phyloP scores from a whole-genome alignment of 495 filamentous ascomycete genomes.

The Tuber magnatum region DNA sequence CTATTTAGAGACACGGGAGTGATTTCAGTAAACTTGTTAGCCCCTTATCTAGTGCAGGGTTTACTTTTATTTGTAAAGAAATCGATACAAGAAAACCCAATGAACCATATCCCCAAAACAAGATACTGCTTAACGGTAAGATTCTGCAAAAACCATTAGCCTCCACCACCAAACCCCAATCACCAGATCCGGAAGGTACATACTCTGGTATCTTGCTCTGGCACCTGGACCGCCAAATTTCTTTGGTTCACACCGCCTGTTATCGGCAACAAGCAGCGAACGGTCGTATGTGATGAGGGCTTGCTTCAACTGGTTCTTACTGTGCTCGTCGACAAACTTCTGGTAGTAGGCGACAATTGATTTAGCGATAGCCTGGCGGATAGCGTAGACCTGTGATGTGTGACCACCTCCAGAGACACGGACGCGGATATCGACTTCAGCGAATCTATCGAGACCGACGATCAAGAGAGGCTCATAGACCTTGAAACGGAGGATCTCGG shows the following conservation, averaged over 20 bases:
- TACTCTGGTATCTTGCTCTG: constrained; percentile 92
- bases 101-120: constrained; percentile 7
- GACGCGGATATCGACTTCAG: constrained; percentile 92
- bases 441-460: constrained; percentile 93
- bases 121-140: constrained; percentile 52
- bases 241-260: constrained; percentile 89
- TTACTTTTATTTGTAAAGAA: not conserved
- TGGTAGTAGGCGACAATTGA: constrained; percentile 99
- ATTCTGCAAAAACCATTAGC: constrained; percentile 42
- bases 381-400: constrained; percentile 95
- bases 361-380: constrained; percentile 98
- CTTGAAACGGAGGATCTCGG: constrained; percentile 97
- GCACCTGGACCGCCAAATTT: constrained; percentile 91
- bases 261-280: constrained; percentile 93
- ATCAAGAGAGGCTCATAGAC: constrained; percentile 98
- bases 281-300: constrained; percentile 90
- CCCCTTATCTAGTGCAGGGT: not conserved
- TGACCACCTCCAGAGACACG: constrained; percentile 96
- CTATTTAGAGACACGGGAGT: not conserved
- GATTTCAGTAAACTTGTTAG: not conserved
- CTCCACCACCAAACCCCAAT: constrained; percentile 43
- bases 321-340: constrained; percentile 99
- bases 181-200: constrained; percentile 48
- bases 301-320: constrained; percentile 98
- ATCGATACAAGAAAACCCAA: constrained; percentile 6